Evolutionary conservation across 768 basidiomycete genomes (phyloP).

Genomic region (Tylopilus sp.): DNA sequence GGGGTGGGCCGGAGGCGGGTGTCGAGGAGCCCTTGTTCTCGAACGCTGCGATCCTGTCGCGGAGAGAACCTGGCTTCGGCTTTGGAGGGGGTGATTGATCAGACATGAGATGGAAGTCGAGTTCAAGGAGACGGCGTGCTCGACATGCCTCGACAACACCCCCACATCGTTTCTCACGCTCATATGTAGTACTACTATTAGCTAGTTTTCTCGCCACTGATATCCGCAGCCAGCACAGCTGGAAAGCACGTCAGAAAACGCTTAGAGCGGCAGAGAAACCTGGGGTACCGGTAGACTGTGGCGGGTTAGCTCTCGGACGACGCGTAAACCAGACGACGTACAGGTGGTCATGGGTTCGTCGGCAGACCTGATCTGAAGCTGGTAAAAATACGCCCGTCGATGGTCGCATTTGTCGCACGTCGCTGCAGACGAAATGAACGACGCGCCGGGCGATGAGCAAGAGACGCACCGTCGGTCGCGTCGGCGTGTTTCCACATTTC

Average conservation of each 20-base stretch:
- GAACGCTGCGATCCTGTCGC: conserved; percentile 87
- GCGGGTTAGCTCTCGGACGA: conserved; percentile 1
- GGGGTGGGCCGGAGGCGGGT: conserved; percentile 28
- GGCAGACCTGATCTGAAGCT: conserved; percentile 92
- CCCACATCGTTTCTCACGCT: conserved; percentile 22
- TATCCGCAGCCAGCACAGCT: conserved; percentile 64
- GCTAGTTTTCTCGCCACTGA: conserved; percentile 68
- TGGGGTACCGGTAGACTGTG: conserved; percentile 59
- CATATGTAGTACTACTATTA: not conserved
- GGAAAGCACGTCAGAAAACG: not conserved
- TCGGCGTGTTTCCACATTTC: conserved; percentile 95
- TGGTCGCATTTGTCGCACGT: conserved; percentile 79
- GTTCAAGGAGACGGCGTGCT: conserved; percentile 18
- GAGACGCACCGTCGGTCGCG: conserved; percentile 63
- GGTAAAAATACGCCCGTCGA: conserved; percentile 87
- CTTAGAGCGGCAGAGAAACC: not conserved
- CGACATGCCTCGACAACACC: conserved; percentile 11
- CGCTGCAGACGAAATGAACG: conserved; percentile 32
- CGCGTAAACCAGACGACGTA: conserved; percentile 10
- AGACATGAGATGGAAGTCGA: conserved; percentile 47
- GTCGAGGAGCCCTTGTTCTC: conserved; percentile 52
- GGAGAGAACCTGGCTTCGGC: conserved; percentile 72
- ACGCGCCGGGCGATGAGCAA: not conserved
- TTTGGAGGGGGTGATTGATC: conserved; percentile 56
- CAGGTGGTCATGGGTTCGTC: conserved; percentile 82